phyloP scores from a whole-genome alignment of 768 basidiomycete species.

The Paxillus rubicundulus region DNA sequence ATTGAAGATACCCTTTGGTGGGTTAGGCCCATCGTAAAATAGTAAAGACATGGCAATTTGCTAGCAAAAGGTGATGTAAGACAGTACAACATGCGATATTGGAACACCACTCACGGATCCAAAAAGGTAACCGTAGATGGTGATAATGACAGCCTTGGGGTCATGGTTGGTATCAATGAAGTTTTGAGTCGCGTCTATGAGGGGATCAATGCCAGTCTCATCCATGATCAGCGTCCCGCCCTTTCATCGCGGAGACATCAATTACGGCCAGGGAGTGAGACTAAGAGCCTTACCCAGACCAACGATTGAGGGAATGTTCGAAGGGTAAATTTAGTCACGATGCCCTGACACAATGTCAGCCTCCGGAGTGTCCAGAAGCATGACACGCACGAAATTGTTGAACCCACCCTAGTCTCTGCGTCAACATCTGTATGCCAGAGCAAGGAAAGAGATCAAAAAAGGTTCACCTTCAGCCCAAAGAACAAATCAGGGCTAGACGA shows the following conservation, averaged over 20 bases:
- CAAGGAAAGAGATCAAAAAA: background rate
- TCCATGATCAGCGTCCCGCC: conserved; percentile 37
- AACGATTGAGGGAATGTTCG: conserved; percentile 49
- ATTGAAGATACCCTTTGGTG: conserved; percentile 27
- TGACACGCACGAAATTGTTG: conserved; percentile 53
- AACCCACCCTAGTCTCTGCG: conserved; percentile 47
- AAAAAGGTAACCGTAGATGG: conserved; percentile 34
- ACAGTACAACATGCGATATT: background rate
- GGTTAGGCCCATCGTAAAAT: conserved; percentile 54
- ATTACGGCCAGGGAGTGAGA: conserved; percentile 17
- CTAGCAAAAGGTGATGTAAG: background rate
- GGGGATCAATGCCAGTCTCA: no score
- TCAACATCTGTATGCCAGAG: background rate
- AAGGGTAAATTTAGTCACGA: conserved; percentile 58
- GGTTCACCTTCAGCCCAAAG: conserved; percentile 41
- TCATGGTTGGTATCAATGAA: conserved; percentile 21
- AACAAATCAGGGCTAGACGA: conserved; percentile 36
- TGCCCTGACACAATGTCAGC: conserved; percentile 37
- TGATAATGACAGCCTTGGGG: conserved; percentile 37
- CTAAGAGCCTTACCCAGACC: conserved; percentile 49
- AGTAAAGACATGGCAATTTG: conserved; percentile 33
- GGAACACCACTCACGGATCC: background rate
- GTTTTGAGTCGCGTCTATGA: conserved; percentile 16
- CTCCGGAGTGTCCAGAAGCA: background rate
- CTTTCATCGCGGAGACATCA: conserved; percentile 28